A percentile compares a stretch with the other conserved stretches of the same genome.
Conservation (phyloP, 2,329 filamentous ascomycete species). For the Emmonsiellopsis sp. region DNA sequence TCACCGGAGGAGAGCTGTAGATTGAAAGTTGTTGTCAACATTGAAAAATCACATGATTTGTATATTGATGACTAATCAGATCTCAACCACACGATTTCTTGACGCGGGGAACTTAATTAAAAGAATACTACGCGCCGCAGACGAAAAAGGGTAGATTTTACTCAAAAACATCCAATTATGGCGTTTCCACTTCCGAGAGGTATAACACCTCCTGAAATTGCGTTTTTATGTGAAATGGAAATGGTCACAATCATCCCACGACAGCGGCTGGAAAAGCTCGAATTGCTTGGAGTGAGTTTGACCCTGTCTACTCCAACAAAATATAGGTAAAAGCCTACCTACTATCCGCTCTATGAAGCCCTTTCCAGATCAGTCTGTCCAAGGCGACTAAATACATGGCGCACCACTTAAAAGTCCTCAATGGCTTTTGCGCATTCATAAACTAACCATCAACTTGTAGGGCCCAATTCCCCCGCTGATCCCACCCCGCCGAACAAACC, state of each 20-base stretch:
- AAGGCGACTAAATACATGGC: not conserved
- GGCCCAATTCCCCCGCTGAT: constrained; percentile 66
- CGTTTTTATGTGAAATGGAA: constrained; percentile 97
- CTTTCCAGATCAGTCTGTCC: not conserved
- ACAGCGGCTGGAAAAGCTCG: constrained; percentile 76
- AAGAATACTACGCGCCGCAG: not conserved
- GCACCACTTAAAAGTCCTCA: not conserved
- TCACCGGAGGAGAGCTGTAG: too few species aligned
- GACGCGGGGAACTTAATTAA: not conserved
- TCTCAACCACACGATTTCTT: not conserved
- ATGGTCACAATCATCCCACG: constrained; percentile 85
- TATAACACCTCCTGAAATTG: constrained; percentile 77
- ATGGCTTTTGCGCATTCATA: not conserved
- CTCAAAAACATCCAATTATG: constrained; percentile 33
- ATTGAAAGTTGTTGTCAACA: too few species aligned
- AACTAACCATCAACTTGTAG: constrained; percentile 38
- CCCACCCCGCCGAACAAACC: constrained; percentile 66
- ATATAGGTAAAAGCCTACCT: constrained; percentile 4
- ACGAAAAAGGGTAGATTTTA: not conserved
- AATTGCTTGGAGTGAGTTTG: constrained; percentile 69
- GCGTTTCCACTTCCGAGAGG: constrained; percentile 53
- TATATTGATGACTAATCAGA: not conserved
- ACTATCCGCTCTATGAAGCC: not conserved
- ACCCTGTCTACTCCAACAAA: constrained; percentile 3
- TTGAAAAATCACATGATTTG: not conserved